These are phyloP conservation scores for Brasilioporus rufonigricans DNA, from an alignment of 768 basidiomycete genomes.

Conservation along the genomic window DNA sequence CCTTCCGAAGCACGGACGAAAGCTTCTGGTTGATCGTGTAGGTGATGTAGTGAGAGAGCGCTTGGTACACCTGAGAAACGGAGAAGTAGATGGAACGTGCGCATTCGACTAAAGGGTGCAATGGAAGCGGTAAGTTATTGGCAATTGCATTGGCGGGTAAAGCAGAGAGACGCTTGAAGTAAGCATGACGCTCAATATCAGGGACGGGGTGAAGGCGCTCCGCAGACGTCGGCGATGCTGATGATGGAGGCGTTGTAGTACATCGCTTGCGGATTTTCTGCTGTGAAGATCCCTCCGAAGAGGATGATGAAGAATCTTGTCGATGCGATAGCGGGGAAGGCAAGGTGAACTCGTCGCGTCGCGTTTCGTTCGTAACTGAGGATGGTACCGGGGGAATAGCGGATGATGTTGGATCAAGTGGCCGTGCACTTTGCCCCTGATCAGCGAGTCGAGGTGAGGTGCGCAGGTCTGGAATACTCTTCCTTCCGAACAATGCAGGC, in stretches of 20 bases:
- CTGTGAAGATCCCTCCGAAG: slow-evolving; percentile 29
- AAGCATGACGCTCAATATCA: slow-evolving; percentile 82
- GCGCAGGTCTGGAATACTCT: slow-evolving; percentile 85
- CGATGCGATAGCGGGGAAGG: slow-evolving; percentile 41
- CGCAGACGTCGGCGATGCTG: slow-evolving; percentile 39
- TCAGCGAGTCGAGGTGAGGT: slow-evolving; percentile 42
- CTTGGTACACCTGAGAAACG: slow-evolving; percentile 86
- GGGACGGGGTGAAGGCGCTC: slow-evolving; percentile 42
- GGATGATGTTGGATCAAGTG: slow-evolving; percentile 23
- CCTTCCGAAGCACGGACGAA: slow-evolving; percentile 75
- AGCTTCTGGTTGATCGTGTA: slow-evolving; percentile 82
- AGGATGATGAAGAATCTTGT: slow-evolving; percentile 47
- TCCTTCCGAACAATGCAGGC: slow-evolving; percentile 54
- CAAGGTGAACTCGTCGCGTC: slow-evolving; percentile 33
- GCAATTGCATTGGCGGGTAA: slow-evolving; percentile 60
- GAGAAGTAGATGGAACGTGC: slow-evolving; percentile 91
- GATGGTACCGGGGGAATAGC: slow-evolving; percentile 5
- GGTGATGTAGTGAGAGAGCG: slow-evolving; percentile 82
- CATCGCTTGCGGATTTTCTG: slow-evolving; percentile 24
- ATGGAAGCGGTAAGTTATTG: slow-evolving; percentile 64
- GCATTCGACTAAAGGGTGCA: slow-evolving; percentile 77
- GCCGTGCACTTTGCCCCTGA: slow-evolving; percentile 21
- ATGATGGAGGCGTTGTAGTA: slow-evolving; percentile 31
- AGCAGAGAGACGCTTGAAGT: slow-evolving; percentile 89
- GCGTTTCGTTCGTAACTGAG: slow-evolving; percentile 13